phyloP scores from a whole-genome alignment of 106 monocot species.

The Xerophyta viscosa region DNA sequence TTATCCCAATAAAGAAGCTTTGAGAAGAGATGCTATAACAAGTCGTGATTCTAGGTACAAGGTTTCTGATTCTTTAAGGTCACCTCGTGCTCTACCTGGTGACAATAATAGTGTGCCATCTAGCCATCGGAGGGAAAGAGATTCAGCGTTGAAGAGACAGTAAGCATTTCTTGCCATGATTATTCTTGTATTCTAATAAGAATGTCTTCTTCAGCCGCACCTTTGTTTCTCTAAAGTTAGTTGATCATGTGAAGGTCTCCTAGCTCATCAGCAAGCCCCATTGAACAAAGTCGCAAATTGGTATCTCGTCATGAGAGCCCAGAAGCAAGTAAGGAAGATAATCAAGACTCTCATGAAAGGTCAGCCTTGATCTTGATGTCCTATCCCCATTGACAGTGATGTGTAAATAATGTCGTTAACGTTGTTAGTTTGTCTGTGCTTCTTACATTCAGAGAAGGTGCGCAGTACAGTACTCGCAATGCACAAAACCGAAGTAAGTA shows the following conservation, averaged over 20 bases:
- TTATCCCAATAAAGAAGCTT: too few relatives aligned
- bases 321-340: conserved; percentile 18
- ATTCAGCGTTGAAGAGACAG: too few relatives aligned
- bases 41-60: too few relatives aligned
- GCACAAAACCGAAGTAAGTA: conserved; percentile 12
- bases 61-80: too few relatives aligned
- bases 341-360: conserved; percentile 18
- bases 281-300: conserved; percentile 4
- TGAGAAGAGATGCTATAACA: too few relatives aligned
- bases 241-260: conserved; percentile 2
- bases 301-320: conserved; percentile 20
- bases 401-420: background rate
- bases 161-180: too few relatives aligned
- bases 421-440: background rate
- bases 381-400: background rate
- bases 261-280: conserved; percentile 21
- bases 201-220: too few relatives aligned
- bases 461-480: conserved; percentile 1
- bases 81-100: too few relatives aligned
- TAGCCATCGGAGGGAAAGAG: too few relatives aligned
- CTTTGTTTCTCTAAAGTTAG: too few relatives aligned
- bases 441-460: conserved; percentile 12
- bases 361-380: conserved; percentile 1
- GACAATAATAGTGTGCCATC: too few relatives aligned
- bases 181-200: too few relatives aligned